A percentile compares a stretch with the other conserved stretches of the same genome.
These are phyloP conservation scores for Sugiyamaella americana DNA, from an alignment of 805 yeast genomes.

Conservation along the genomic window DNA sequence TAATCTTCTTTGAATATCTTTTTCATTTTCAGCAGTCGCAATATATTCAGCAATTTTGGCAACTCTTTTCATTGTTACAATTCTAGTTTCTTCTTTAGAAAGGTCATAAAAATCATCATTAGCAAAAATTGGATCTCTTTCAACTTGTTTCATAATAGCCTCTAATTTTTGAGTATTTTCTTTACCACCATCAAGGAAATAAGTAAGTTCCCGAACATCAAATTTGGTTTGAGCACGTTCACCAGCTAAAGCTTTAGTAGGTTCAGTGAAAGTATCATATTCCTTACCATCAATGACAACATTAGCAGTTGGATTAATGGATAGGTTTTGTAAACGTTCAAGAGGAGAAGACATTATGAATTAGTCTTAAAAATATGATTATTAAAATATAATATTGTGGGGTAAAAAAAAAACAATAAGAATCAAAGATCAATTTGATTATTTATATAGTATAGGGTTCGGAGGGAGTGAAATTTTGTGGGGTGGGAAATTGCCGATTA, in stretches of 20 bases:
- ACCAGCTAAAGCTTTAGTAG: conserved; percentile 32
- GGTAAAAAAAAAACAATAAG: too few species aligned
- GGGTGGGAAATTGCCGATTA: too few species aligned
- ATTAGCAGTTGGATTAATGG: conserved; percentile 20
- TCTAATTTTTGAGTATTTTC: conserved; percentile 36
- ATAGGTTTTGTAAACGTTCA: conserved; percentile 5
- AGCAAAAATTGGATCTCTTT: conserved; percentile 49
- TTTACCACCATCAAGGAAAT: conserved; percentile 40
- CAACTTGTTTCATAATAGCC: conserved; percentile 39
- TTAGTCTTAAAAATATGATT: too few species aligned
- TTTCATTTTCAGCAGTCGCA: conserved; percentile 25
- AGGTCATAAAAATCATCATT: conserved; percentile 43
- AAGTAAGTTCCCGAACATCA: conserved; percentile 35
- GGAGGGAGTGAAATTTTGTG: too few species aligned
- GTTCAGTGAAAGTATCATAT: conserved; percentile 28
- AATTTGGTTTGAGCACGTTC: conserved; percentile 38
- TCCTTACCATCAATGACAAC: conserved; percentile 22
- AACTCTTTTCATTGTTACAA: conserved; percentile 31
- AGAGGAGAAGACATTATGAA: background rate
- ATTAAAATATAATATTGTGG: too few species aligned
- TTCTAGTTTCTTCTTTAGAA: conserved; percentile 38
- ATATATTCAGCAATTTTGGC: conserved; percentile 27
- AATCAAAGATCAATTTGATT: too few species aligned
- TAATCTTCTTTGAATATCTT: conserved; percentile 23
- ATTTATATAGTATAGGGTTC: too few species aligned